Evolutionary conservation across 2,329 filamentous ascomycete species (phyloP), one percentile per base, ranked within the genome.

Genomic region (Fusarium robinianum): DNA sequence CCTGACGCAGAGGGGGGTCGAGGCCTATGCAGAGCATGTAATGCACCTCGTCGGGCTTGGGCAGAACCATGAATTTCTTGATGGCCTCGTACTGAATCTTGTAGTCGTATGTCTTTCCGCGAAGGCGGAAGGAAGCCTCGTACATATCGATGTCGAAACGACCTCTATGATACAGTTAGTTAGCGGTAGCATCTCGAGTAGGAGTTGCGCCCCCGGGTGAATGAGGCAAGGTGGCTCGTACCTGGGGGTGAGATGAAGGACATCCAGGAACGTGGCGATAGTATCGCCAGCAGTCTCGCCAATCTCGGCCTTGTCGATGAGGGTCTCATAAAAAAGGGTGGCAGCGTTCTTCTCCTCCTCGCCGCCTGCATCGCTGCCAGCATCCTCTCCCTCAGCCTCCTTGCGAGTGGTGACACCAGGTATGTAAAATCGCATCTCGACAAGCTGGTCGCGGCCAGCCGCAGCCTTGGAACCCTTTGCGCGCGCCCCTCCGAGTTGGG

Each of bases 111-210:
- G 94, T 99, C 75, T 99, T 99, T 63, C 94, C 94, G 56, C 94
- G 92, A 51, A 99, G 80, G 52, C 94, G 87, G 80, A 99, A 97
- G 3, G 94, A 97, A 11, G 84, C 86, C 70, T 97, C 94, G 79
- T 99, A 99, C 87, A 99, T 96, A 70, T 99, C 94, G 73, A 99
- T 96, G 69, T 97, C 94, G 78, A 99, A 99, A 58, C 94, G 92
- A 68, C 94, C 95, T 87, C 94, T 91, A 71, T 49, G n/a, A 51
- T 29, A 36, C 5, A 36, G 29, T 26, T 24, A 6, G 21, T 55
- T 34, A 55, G 47, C 12, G n/a, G n/a, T n/a, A n/a, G n/a, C n/a
- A n/a, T n/a, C n/a, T n/a, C n/a, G n/a, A n/a, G n/a, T n/a, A n/a
- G n/a, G n/a, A n/a, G n/a, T n/a, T n/a, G n/a, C n/a, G n/a, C n/a